Evolutionary conservation across 441 rosid genomes (phyloP).

Genomic region (California macrophylla): DNA sequence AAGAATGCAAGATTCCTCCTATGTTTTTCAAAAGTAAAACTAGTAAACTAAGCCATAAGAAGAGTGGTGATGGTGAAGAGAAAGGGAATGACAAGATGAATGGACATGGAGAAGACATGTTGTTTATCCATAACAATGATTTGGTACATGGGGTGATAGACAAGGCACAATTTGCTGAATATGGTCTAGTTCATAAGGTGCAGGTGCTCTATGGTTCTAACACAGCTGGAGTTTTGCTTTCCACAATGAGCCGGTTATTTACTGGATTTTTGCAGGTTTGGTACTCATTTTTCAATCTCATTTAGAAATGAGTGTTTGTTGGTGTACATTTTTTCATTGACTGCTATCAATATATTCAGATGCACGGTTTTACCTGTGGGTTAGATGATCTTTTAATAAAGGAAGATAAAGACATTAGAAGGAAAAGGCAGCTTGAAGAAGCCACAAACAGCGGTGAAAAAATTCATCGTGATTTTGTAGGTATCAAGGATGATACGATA

Average conservation of each 20-base stretch:
- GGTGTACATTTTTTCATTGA: constrained; percentile 15
- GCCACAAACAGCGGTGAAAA: constrained; percentile 63
- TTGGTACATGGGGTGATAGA: constrained; percentile 90
- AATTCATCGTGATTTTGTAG: constrained; percentile 66
- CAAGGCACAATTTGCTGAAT: constrained; percentile 97
- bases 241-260: constrained; percentile 82
- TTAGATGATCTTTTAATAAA: constrained; percentile 86
- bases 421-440: constrained; percentile 66
- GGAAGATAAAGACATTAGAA: constrained; percentile 52
- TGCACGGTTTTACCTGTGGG: constrained; percentile 98
- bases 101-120: constrained; percentile 48
- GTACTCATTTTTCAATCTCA: constrained; percentile 11
- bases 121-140: constrained; percentile 56
- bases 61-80: constrained; percentile 8
- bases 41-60: constrained; percentile 19
- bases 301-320: constrained; percentile 14
- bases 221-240: constrained; percentile 81
- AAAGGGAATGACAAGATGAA: constrained; percentile 17
- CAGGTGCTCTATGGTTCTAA: constrained; percentile 89
- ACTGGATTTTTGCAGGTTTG: constrained; percentile 85
- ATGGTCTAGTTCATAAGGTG: constrained; percentile 91
- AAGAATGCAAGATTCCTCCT: constrained; percentile 61
- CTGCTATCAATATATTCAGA: constrained; percentile 43
- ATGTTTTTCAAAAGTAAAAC: constrained; percentile 61
- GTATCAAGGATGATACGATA: constrained; percentile 34